phyloP scores from a whole-genome alignment of 2,329 filamentous ascomycete genomes.

The Pseudomassariella vexata region DNA sequence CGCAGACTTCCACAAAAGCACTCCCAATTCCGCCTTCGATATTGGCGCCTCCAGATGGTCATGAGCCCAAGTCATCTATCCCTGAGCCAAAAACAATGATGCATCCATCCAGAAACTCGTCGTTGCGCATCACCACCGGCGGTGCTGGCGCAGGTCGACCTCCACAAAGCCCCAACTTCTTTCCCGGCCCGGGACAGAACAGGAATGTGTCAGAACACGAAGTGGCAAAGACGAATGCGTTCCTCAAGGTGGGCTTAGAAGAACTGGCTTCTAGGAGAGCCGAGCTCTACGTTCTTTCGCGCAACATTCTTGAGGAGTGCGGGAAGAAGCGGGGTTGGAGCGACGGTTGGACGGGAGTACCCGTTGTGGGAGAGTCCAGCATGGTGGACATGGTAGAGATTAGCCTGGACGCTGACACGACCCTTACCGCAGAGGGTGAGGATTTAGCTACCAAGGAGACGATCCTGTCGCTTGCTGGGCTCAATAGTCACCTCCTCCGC shows the following conservation, averaged over 20 bases:
- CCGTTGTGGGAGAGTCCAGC: constrained; percentile 38
- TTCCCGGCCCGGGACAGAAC: constrained; percentile 40
- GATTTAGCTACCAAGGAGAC: constrained; percentile 10
- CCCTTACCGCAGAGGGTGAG: constrained; percentile 20
- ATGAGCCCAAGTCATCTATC: constrained; percentile 57
- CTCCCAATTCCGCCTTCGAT: constrained; percentile 60
- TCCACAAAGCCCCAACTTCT: constrained; percentile 45
- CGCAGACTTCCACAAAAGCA: constrained; percentile 65
- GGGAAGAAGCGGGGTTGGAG: constrained; percentile 70
- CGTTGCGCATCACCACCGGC: constrained; percentile 41
- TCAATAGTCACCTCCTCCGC: constrained; percentile 51
- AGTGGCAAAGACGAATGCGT: constrained; percentile 34
- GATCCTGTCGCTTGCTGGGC: constrained; percentile 33
- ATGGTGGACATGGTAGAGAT: constrained; percentile 51
- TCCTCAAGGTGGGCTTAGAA: constrained; percentile 63
- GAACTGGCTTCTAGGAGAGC: constrained; percentile 78
- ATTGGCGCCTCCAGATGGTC: constrained; percentile 36
- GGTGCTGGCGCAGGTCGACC: constrained; percentile 22
- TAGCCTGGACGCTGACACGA: constrained; percentile 40
- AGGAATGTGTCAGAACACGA: constrained; percentile 29
- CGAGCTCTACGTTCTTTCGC: constrained; percentile 73
- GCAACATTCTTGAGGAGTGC: constrained; percentile 71
- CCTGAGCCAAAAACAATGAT: constrained; percentile 67
- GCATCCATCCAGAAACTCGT: constrained; percentile 61
- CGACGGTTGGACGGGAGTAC: constrained; percentile 65